These are phyloP conservation scores for Starmera stellimalicola DNA, from an alignment of 1,139 yeast genomes.

Conservation along the genomic window DNA sequence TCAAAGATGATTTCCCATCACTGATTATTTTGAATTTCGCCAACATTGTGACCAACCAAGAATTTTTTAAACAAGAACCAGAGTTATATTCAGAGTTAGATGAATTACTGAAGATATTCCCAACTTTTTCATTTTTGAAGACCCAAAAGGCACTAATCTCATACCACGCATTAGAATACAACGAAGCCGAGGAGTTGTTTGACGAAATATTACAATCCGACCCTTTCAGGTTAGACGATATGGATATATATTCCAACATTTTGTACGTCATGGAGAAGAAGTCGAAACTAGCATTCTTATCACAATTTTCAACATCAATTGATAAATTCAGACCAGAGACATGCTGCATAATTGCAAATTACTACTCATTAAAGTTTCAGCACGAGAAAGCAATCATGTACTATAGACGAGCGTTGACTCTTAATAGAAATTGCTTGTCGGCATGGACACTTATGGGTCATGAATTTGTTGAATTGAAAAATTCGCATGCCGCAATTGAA, in stretches of 20 bases:
- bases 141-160: slow-evolving; percentile 75
- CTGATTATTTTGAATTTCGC: slow-evolving; percentile 58
- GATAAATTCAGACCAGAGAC: slow-evolving; percentile 92
- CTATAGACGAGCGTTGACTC: slow-evolving; percentile 78
- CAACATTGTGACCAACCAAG: slow-evolving; percentile 65
- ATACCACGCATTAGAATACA: slow-evolving; percentile 75
- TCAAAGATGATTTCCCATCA: slow-evolving; percentile 12
- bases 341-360: slow-evolving; percentile 89
- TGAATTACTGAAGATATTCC: slow-evolving; percentile 43
- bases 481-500: slow-evolving; percentile 96
- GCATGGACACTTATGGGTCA: slow-evolving; percentile 99
- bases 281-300: slow-evolving; percentile 75
- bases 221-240: slow-evolving; percentile 81
- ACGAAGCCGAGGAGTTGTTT: slow-evolving; percentile 68
- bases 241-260: slow-evolving; percentile 89
- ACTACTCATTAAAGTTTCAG: slow-evolving; percentile 83
- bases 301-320: slow-evolving; percentile 74
- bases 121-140: slow-evolving; percentile 64
- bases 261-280: slow-evolving; percentile 89
- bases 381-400: slow-evolving; percentile 93
- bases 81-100: slow-evolving; percentile 42
- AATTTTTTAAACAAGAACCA: slow-evolving; percentile 61
- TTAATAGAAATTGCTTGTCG: slow-evolving; percentile 72
- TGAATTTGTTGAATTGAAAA: slow-evolving; percentile 92
- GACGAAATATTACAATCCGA: slow-evolving; percentile 68